Evolutionary conservation across 441 rosid species (phyloP), one percentile per base, ranked within the genome.

Genomic region (Kokia cookei): DNA sequence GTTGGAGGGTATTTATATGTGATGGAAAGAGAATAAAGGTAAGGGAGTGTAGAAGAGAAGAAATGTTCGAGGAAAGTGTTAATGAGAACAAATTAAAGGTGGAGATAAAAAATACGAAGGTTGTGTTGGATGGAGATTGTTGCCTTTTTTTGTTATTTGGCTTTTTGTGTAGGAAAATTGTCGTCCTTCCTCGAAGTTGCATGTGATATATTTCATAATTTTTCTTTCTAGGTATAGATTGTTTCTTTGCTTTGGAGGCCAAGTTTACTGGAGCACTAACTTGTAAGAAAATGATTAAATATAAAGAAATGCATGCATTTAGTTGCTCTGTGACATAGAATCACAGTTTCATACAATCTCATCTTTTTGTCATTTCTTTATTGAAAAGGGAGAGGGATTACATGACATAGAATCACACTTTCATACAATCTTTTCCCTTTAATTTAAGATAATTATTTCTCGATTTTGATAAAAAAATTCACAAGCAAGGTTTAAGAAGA

Each of bases 1-100:
- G 27, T 42, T 72, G 65, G 42, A 45, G 42, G 54, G 55, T 43
- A 71, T 71, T 71, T 71, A 71, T 71, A 71, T 58, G 53, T 42
- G 64, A 71, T 24, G 64, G 9, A 13, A 24, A 42, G 43, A 26
- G 54, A 47, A 62, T 43, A 72, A 72, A 59, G 45, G 45, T 15
- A 22, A 47, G 26, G 12, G n/a, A 5, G 6, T 58, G 15, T n/a
- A 60, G 47, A 43, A 29, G 19, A 11, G 17, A 43, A 45, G 66
- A 72, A 72, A 72, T 61, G 57, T 60, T 72, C 67, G 59, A 72
- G 75, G 68, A 72, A 72, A 60, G 75, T 72, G 68, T 27, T 72
- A 47, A 47, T 60, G 19, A 12, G 29, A 60, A 59, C 75, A 72
- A 72, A 72, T 9, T 72, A 58, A 27, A 69, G 60, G 60, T 51